phyloP scores from a whole-genome alignment of 2,329 filamentous ascomycete species.

The Ascocoryne sarcoides region DNA sequence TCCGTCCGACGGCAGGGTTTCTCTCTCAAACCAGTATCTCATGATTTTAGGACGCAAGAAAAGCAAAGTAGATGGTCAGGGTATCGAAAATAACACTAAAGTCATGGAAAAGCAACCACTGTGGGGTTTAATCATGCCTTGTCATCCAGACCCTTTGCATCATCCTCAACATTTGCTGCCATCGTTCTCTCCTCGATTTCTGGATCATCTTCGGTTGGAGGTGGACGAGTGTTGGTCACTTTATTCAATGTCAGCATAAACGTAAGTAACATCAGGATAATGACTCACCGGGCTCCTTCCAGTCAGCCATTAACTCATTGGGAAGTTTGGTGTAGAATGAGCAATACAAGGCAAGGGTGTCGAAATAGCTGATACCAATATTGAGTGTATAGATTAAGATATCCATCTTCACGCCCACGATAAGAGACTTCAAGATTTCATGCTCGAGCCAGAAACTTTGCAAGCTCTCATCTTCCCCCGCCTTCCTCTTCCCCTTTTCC shows the following conservation, averaged over 20 bases:
- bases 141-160: conserved; percentile 7
- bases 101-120: too few species aligned
- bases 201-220: conserved; percentile 26
- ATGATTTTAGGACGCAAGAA: too few species aligned
- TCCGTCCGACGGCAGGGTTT: too few species aligned
- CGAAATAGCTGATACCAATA: conserved; percentile 56
- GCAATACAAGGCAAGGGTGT: conserved; percentile 47
- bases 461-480: conserved; percentile 34
- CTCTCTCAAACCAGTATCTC: too few species aligned
- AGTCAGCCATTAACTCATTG: conserved; percentile 61
- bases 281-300: conserved; percentile 44
- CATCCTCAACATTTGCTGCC: conserved; percentile 10
- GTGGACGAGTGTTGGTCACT: conserved; percentile 22
- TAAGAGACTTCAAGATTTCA: conserved; percentile 45
- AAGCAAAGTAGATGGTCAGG: too few species aligned
- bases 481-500: too few species aligned
- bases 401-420: conserved; percentile 55
- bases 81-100: too few species aligned
- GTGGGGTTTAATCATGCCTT: too few species aligned
- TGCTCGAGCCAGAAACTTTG: conserved; percentile 61
- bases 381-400: conserved; percentile 47
- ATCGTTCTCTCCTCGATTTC: conserved; percentile 21
- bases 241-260: conserved; percentile 2
- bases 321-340: conserved; percentile 57
- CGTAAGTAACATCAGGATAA: not conserved